phyloP scores from a whole-genome alignment of 805 yeast genomes.

The Kregervanrija fluxuum region DNA sequence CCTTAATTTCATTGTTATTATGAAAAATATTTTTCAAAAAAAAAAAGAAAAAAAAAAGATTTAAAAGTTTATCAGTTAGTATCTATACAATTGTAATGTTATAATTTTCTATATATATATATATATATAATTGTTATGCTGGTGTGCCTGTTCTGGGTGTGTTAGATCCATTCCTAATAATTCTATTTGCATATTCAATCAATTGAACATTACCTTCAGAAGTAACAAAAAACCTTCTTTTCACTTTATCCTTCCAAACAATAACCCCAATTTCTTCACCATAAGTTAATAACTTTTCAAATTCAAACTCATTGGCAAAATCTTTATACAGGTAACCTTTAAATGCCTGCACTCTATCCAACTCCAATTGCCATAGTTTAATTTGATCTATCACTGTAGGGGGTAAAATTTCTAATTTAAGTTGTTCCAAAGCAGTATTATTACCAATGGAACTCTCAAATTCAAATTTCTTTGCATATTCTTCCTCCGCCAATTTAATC shows the following conservation, averaged over 20 bases:
- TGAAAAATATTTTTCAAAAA: too few relatives aligned
- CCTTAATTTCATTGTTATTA: background rate
- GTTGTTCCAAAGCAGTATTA: constrained; percentile 33
- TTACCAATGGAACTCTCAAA: constrained; percentile 42
- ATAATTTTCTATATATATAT: background rate
- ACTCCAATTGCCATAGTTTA: constrained; percentile 90
- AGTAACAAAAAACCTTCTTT: constrained; percentile 76
- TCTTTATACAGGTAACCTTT: constrained; percentile 87
- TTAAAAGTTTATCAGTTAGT: too few relatives aligned
- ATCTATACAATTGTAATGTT: too few relatives aligned
- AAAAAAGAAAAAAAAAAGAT: too few relatives aligned
- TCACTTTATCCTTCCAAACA: constrained; percentile 72
- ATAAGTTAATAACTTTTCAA: constrained; percentile 59
- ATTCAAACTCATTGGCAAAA: constrained; percentile 72
- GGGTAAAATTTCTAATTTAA: constrained; percentile 62
- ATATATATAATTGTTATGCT: background rate
- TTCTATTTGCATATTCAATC: constrained; percentile 82
- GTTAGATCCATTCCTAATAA: constrained; percentile 23
- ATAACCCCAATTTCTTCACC: constrained; percentile 90
- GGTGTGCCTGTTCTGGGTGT: constrained; percentile 8
- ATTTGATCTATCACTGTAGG: constrained; percentile 98
- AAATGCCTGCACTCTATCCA: constrained; percentile 82
- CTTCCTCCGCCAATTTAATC: constrained; percentile 66
- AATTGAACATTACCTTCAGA: constrained; percentile 82
- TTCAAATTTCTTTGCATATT: constrained; percentile 58